These are phyloP conservation scores for Scenedesmus sp. DNA, from an alignment of 163 green algal genomes.

Conservation along the genomic window DNA sequence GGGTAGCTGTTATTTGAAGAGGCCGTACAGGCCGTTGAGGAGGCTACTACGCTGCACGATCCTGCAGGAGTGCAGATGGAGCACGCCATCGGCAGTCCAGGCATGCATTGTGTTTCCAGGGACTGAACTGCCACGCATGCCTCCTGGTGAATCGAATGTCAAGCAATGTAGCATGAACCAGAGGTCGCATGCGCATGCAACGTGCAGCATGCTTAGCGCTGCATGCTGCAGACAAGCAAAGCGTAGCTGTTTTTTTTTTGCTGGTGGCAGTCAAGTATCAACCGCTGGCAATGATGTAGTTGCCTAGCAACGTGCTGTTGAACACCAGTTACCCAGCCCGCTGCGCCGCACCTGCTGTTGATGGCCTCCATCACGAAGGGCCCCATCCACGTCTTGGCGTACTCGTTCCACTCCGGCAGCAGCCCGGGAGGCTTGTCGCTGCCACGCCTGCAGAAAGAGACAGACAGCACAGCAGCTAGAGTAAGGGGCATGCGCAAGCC, in stretches of 20 bases:
- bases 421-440: slow-evolving; percentile 53
- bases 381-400: slow-evolving; percentile 51
- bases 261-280: no score
- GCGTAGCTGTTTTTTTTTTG: no score
- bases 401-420: slow-evolving; percentile 47
- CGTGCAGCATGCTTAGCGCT: no score
- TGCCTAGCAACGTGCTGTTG: no score
- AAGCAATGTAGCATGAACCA: no score
- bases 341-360: slow-evolving; percentile 16
- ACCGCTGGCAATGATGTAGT: no score
- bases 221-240: no score
- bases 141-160: background rate
- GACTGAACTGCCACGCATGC: no score
- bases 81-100: no score
- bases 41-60: slow-evolving; percentile 61
- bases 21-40: slow-evolving; percentile 54
- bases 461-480: background rate
- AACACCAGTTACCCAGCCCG: background rate
- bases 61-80: background rate
- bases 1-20: slow-evolving; percentile 55
- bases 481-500: background rate
- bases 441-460: slow-evolving; percentile 39
- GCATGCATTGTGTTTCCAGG: no score
- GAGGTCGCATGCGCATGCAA: no score
- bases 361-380: slow-evolving; percentile 67